A percentile compares a stretch with the other conserved stretches of the same genome.
These are phyloP conservation scores for Mimosa pudica DNA, from an alignment of 306 rosid species.

Conservation along the genomic window DNA sequence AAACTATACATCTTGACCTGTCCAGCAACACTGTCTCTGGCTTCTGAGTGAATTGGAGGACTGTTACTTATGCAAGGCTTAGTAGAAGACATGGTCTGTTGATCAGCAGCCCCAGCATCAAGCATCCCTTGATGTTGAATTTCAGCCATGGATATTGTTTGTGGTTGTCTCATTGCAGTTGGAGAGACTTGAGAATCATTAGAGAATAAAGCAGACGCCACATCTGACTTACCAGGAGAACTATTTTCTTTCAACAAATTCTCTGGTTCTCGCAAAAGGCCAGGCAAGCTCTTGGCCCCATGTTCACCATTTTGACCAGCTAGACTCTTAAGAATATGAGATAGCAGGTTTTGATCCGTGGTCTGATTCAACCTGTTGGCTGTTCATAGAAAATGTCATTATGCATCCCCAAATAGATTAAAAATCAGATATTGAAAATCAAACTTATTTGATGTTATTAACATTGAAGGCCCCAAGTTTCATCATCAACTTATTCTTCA, in stretches of 20 bases:
- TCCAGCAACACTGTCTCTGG: slow-evolving; percentile 57
- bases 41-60: slow-evolving; percentile 70
- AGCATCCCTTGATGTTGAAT: slow-evolving; percentile 46
- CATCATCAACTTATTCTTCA: slow-evolving; percentile 28
- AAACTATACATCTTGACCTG: slow-evolving; percentile 68
- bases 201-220: slow-evolving; percentile 53
- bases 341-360: slow-evolving; percentile 72
- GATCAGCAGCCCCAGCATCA: slow-evolving; percentile 51
- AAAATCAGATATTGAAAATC: slow-evolving; percentile 21
- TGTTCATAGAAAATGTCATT: slow-evolving; percentile 43
- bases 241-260: slow-evolving; percentile 52
- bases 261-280: slow-evolving; percentile 59
- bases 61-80: slow-evolving; percentile 59
- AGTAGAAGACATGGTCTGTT: slow-evolving; percentile 46
- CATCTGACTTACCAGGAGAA: slow-evolving; percentile 55
- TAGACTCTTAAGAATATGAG: slow-evolving; percentile 74
- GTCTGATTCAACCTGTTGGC: slow-evolving; percentile 74
- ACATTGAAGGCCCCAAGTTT: slow-evolving; percentile 22
- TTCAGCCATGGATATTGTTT: slow-evolving; percentile 41
- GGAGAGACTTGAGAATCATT: slow-evolving; percentile 63
- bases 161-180: slow-evolving; percentile 45
- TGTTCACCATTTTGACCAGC: slow-evolving; percentile 60
- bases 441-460: slow-evolving; percentile 24
- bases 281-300: slow-evolving; percentile 52
- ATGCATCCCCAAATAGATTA: slow-evolving; percentile 30